Base-by-base conservation (phyloP, 169 alveolate genomes). In the Theileria parva region DNA sequence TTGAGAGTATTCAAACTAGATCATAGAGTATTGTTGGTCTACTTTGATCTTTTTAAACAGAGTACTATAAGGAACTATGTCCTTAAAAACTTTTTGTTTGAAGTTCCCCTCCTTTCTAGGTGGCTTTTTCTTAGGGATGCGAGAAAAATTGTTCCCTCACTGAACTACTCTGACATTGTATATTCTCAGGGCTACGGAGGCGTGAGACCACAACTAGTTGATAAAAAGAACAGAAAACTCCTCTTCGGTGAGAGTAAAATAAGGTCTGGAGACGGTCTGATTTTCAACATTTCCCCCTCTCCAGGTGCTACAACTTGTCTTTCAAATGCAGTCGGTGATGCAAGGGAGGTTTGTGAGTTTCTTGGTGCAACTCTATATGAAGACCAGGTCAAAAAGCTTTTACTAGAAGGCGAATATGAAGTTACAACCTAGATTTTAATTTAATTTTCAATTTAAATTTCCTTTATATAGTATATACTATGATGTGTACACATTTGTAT, bases 281-380 rank as follows among this genome's bases (percentile, higher is more conserved):
- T 93, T 5, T 93, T 92, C 86, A 93, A 93, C 75, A 86, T 93
- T 34, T 91, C 96, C 0, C 94, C 96, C 30, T 93, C 96, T 13
- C 96, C 96, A 2, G 96, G 96, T 6, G 96, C 95, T 50, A 93
- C 96, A 21, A 93, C 96, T 15, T 93, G 96, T 73, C 79, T 93
- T 23, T 93, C 95, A 7, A 92, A 89, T 74, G 94, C 95, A 17
- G 95, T 91, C 63, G 70, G 77, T 19, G 96, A 93, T 74, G 86
- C 88, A 94, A 80, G 92, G 68, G 90, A 88, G 13, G 90, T 93
- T 12, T 89, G 95, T 80, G 90, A 85, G 60, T 60, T 85, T 28
- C 64, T 93, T 21, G 93, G 92, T 12, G 96, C 94, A 1, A 79
- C 72, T 17, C 64, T 93, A 19, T 81, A 92, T 44, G 94, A 89